Evolutionary conservation across 2,329 filamentous ascomycete genomes (phyloP), one percentile per base, ranked within the genome.

Genomic region (Dryadomyces sulphureus): DNA sequence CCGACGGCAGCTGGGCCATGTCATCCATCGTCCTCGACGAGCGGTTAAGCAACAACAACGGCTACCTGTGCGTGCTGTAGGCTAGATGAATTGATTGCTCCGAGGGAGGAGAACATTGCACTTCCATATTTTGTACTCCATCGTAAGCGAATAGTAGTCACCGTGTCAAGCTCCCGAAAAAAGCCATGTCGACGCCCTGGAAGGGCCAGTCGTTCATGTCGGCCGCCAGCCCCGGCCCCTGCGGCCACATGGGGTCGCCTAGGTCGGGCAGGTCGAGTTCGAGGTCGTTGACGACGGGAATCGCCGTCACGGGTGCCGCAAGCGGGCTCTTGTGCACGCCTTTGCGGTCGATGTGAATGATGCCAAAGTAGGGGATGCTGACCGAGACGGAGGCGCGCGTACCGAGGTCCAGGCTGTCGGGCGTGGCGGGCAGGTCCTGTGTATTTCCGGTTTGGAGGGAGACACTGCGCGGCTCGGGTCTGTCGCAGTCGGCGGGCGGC

Each of bases 361-460:
- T 59, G 1, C 66, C 65, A 32, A 67, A 59, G 40, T 66, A 64
- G 0, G 68, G 67, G n/a, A 70, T 61, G 6, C 59, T 53, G 17
- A 71, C 62, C 14, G 52, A 49, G 5, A 54, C 49, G 6, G 53
- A 48, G n/a, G n/a, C n/a, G n/a, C n/a, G n/a, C n/a, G n/a, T n/a
- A n/a, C n/a, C n/a, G n/a, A n/a, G n/a, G n/a, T n/a, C n/a, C n/a
- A n/a, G n/a, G n/a, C n/a, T n/a, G n/a, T n/a, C n/a, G n/a, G n/a
- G n/a, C n/a, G n/a, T n/a, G n/a, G n/a, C n/a, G n/a, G n/a, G n/a
- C n/a, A n/a, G n/a, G n/a, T n/a, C n/a, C n/a, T n/a, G n/a, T n/a
- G n/a, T n/a, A n/a, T n/a, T n/a, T n/a, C n/a, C n/a, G n/a, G n/a
- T n/a, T 8, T 32, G 27, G 4, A 32, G 7, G 11, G 9, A 32